These are phyloP conservation scores for Polyrhizophydium stewartii DNA, from an alignment of 371 early-diverging fungal genomes.

Conservation along the genomic window DNA sequence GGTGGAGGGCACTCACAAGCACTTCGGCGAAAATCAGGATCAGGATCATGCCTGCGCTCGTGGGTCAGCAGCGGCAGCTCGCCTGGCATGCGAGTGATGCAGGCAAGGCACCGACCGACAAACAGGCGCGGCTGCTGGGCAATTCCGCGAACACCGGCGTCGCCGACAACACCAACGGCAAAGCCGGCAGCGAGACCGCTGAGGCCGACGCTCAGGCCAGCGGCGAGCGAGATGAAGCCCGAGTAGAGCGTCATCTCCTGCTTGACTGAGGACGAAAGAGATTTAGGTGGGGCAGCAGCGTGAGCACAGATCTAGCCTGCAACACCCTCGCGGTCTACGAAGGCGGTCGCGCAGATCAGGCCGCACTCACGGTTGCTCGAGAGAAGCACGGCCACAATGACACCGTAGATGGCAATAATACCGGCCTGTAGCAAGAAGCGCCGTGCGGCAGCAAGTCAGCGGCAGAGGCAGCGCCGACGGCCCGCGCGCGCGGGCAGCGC, in stretches of 20 bases:
- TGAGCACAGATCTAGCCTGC: neutral
- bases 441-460: too few relatives aligned
- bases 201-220: conserved; percentile 92
- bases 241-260: conserved; percentile 49
- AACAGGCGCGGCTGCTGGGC: conserved; percentile 93
- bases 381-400: conserved; percentile 91
- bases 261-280: conserved; percentile 12
- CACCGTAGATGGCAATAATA: conserved; percentile 96
- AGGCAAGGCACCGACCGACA: conserved; percentile 69
- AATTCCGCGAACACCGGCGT: conserved; percentile 86
- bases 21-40: conserved; percentile 99
- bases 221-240: conserved; percentile 89
- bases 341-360: neutral
- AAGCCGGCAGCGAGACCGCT: conserved; percentile 94
- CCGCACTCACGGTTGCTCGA: conserved; percentile 60
- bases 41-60: conserved; percentile 55
- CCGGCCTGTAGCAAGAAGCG: conserved; percentile 58
- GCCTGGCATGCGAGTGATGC: too few relatives aligned
- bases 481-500: neutral
- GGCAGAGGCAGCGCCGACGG: too few relatives aligned
- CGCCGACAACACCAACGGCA: conserved; percentile 96
- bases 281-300: too few relatives aligned
- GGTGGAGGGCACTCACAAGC: conserved; percentile 51
- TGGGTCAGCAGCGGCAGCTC: neutral
- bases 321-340: neutral